Evolutionary conservation across 2,329 filamentous ascomycete species (phyloP).

Genomic region (Plectosphaerella sp.): DNA sequence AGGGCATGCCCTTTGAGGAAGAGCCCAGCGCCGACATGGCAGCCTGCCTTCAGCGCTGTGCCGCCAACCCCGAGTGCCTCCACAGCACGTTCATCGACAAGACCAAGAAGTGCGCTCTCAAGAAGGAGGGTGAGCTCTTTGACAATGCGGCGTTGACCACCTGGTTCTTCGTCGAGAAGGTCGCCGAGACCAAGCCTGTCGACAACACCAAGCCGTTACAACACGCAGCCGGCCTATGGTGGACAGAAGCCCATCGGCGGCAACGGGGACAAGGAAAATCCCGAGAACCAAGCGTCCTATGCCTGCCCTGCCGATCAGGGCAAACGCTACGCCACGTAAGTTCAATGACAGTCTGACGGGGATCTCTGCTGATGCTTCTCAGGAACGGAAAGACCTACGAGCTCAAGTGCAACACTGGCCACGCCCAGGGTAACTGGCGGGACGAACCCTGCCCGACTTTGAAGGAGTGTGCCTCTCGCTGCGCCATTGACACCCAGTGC

Average conservation of each 20-base stretch:
- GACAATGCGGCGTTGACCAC: neutral
- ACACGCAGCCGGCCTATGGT: neutral
- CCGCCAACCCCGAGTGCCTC: neutral
- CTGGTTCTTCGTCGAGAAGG: neutral
- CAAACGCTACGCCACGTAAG: neutral
- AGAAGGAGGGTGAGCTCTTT: neutral
- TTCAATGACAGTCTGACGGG: neutral
- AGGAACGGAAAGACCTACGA: constrained; percentile 6
- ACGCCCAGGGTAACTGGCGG: neutral
- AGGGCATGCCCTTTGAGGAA: neutral
- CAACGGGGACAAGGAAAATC: neutral
- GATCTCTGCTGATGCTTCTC: neutral
- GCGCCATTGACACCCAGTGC: constrained; percentile 1
- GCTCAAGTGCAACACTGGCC: constrained; percentile 5
- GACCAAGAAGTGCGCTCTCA: neutral
- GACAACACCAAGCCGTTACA: neutral
- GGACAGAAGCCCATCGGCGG: neutral
- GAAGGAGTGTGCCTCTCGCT: constrained; percentile 6
- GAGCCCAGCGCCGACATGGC: neutral
- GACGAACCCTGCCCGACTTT: neutral
- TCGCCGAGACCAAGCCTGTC: neutral
- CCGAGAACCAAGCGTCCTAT: neutral
- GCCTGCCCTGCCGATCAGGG: neutral
- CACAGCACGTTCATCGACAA: neutral
- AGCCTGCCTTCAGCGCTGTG: neutral